These are phyloP conservation scores for Pinus albicaulis DNA, from an alignment of 75 land plant species.

Conservation along the genomic window DNA sequence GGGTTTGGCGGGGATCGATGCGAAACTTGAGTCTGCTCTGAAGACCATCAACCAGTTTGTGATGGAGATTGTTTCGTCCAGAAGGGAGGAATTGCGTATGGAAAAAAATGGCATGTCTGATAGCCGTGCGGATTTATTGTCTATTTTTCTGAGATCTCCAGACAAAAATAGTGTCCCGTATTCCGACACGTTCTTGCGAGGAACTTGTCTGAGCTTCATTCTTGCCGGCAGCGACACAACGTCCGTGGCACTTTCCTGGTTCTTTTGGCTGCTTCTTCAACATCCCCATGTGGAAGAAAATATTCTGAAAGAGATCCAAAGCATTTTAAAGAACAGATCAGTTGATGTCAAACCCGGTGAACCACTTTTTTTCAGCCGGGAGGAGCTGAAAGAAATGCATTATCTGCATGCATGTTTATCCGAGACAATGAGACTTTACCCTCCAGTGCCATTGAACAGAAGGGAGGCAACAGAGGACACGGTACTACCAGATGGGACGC, in stretches of 20 bases:
- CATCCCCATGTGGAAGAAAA: constrained; percentile 2
- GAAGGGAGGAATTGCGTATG: constrained; percentile 4
- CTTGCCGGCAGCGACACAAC: constrained; percentile 80
- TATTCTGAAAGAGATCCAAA: neutral
- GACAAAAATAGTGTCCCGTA: constrained; percentile 8
- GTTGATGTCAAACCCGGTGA: neutral
- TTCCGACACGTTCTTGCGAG: constrained; percentile 35
- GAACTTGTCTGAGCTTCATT: constrained; percentile 48
- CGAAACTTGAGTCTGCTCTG: constrained; percentile 4
- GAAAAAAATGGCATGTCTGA: neutral
- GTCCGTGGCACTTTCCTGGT: constrained; percentile 29
- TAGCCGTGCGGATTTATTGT: constrained; percentile 9
- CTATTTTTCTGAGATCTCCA: constrained; percentile 8
- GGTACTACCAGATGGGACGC: constrained; percentile 12
- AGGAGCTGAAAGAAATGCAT: neutral
- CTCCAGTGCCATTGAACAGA: constrained; percentile 7
- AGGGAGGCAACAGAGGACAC: constrained; percentile 9
- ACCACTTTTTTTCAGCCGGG: constrained; percentile 55
- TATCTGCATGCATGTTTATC: constrained; percentile 18
- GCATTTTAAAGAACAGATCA: constrained; percentile 15
- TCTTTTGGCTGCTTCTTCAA: constrained; percentile 1
- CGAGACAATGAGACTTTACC: constrained; percentile 13
- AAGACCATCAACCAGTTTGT: constrained; percentile 7
- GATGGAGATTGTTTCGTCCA: neutral
- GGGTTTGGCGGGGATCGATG: constrained; percentile 11